Evolutionary conservation across 257 asterid species (phyloP).

Genomic region (Solanum ossicruentum): DNA sequence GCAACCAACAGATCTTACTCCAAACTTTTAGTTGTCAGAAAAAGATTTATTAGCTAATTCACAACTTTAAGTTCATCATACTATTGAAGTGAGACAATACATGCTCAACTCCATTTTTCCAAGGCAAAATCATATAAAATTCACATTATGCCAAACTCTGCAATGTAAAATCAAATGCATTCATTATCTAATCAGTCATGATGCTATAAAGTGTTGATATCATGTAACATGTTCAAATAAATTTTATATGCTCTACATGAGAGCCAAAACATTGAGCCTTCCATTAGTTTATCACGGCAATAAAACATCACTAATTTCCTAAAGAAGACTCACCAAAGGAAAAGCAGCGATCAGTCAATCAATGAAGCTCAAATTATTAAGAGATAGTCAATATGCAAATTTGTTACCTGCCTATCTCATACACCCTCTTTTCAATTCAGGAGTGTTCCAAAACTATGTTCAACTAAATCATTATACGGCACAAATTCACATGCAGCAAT

Average conservation of each 20-base stretch:
- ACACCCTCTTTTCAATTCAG: not conserved
- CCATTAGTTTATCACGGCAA: too few relatives aligned
- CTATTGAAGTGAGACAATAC: not conserved
- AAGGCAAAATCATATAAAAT: not conserved
- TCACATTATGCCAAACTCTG: not conserved
- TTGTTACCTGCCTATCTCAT: not conserved
- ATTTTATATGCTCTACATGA: not conserved
- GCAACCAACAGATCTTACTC: not conserved
- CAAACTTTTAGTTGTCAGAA: not conserved
- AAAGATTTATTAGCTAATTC: not conserved
- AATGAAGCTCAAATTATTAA: not conserved
- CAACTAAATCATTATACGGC: not conserved
- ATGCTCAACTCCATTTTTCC: not conserved
- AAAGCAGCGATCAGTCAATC: not conserved
- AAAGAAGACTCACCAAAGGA: not conserved
- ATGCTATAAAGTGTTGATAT: not conserved
- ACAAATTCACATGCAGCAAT: not conserved
- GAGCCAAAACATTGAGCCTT: not conserved
- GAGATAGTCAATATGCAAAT: not conserved
- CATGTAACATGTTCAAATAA: not conserved
- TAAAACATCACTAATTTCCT: not conserved
- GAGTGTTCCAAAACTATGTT: not conserved
- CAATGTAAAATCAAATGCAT: not conserved
- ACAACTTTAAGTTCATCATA: not conserved
- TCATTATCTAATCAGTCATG: not conserved